These are phyloP conservation scores for Hypseocharis bilobata DNA, from an alignment of 441 rosid species.

Conservation along the genomic window DNA sequence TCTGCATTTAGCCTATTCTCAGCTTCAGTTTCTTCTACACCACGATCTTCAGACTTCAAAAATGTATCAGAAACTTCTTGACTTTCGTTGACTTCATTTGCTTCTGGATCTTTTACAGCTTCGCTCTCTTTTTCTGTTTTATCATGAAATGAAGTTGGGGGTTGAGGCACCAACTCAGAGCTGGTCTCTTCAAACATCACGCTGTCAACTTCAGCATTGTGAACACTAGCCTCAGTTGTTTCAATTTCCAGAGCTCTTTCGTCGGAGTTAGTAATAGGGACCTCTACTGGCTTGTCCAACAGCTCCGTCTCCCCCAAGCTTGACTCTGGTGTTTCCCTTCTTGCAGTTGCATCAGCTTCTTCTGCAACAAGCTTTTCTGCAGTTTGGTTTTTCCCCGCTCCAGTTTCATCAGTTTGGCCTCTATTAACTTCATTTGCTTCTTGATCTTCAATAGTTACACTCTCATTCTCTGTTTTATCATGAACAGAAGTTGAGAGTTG, in stretches of 20 bases:
- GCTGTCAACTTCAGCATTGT: neutral
- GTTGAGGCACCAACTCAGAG: neutral
- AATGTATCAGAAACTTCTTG: neutral
- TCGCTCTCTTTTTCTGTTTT: neutral
- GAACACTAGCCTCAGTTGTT: neutral
- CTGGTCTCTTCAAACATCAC: neutral
- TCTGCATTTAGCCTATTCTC: too few relatives aligned
- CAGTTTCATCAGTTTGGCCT: neutral
- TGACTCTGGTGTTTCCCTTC: constrained; percentile 6
- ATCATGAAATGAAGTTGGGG: neutral
- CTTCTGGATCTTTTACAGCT: neutral
- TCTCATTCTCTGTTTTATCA: constrained; percentile 5
- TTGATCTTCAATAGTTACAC: neutral
- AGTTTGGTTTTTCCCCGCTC: too few relatives aligned
- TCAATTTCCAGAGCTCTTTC: neutral
- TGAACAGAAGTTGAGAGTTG: neutral
- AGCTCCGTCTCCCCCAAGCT: neutral
- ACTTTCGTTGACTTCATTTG: neutral
- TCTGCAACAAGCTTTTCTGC: neutral
- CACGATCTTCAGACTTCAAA: neutral
- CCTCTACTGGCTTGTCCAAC: constrained; percentile 3
- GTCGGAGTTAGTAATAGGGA: neutral
- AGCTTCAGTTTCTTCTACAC: neutral
- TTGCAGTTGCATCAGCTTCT: neutral
- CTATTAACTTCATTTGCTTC: neutral